Evolutionary conservation across 2,329 filamentous ascomycete genomes (phyloP), one percentile per base, ranked within the genome.

Genomic region (Leptographium flavum): DNA sequence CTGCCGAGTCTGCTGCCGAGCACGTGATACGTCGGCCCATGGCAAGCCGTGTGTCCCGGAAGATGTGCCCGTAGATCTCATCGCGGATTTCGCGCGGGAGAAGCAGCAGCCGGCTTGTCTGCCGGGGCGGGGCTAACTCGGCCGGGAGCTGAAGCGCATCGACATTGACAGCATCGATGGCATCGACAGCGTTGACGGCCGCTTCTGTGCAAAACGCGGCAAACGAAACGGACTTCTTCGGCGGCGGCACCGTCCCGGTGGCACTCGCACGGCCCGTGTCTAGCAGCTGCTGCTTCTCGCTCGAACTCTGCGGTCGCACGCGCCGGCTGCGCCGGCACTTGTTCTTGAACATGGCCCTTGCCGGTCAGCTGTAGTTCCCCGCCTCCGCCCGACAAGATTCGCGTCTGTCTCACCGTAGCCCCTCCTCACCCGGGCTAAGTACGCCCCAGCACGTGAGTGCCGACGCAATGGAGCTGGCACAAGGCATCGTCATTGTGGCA

Each of bases 41-140:
- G 21, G 52, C 48, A n/a, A 53, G 45, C 17, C 52, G 49, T 2
- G 52, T 53, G 27, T 50, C 43, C 21, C 32, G 37, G 30, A 53
- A 53, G 17, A 50, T 46, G 25, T 52, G 43, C 3, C 39, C 39
- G 33, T 52, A 53, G 15, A 53, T 53, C 39, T 51, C 43, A 28
- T 52, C 49, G 15, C 52, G 50, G 13, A 53, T 46, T 23, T 52
- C 52, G 33, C 47, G 52, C 8, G 52, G 52, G 7, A 53, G 45
- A 8, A 38, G 27, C 14, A 53, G 42, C 7, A 53, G 39, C 2
- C 43, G 42, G 36, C 49, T 52, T 9, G 19, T 7, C 35, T 37
- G 42, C 14, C n/a, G 15, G 3, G n/a, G n/a, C 8, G 17, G 28
- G 10, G 7, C 3, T 30, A 30, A 19, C 10, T 36, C 33, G n/a